A percentile compares a stretch with the other conserved stretches of the same genome.
Conservation (phyloP, 257 asterid genomes). For the Leonotis leonurus region DNA sequence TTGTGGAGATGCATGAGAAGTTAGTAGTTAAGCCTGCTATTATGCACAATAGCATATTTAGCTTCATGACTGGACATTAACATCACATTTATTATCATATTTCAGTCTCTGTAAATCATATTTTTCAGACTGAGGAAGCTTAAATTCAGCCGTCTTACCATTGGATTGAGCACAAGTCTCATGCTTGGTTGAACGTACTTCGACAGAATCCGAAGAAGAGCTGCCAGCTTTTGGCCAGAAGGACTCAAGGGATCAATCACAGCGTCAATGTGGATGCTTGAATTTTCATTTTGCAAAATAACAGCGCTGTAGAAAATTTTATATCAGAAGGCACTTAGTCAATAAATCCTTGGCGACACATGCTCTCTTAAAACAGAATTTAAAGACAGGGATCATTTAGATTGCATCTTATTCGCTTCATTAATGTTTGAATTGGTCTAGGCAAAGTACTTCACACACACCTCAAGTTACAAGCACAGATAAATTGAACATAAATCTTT, state of each 20-base stretch:
- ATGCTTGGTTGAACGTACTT: conserved; percentile 83
- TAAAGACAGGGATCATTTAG: background rate
- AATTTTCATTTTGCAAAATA: conserved; percentile 52
- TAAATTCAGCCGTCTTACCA: conserved; percentile 32
- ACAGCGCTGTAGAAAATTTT: conserved; percentile 66
- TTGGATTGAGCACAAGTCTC: conserved; percentile 92
- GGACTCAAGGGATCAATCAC: conserved; percentile 96
- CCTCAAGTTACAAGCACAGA: background rate
- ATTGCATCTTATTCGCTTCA: background rate
- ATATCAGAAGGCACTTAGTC: conserved; percentile 12
- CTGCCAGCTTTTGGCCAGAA: conserved; percentile 89
- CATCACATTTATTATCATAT: background rate
- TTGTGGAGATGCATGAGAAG: background rate
- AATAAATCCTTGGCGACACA: conserved; percentile 5
- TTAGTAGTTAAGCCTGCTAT: background rate
- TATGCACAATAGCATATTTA: background rate
- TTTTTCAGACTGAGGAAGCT: background rate
- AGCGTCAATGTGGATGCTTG: conserved; percentile 95
- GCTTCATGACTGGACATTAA: background rate
- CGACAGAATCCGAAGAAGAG: conserved; percentile 76
- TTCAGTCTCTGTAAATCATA: background rate
- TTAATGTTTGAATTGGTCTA: background rate
- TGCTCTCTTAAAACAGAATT: background rate
- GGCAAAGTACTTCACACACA: background rate
- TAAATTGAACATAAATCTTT: background rate